A percentile compares a stretch with the other conserved stretches of the same genome.
phyloP scores from a whole-genome alignment of 1,139 yeast genomes.

The Geotrichum phurueaensis region DNA sequence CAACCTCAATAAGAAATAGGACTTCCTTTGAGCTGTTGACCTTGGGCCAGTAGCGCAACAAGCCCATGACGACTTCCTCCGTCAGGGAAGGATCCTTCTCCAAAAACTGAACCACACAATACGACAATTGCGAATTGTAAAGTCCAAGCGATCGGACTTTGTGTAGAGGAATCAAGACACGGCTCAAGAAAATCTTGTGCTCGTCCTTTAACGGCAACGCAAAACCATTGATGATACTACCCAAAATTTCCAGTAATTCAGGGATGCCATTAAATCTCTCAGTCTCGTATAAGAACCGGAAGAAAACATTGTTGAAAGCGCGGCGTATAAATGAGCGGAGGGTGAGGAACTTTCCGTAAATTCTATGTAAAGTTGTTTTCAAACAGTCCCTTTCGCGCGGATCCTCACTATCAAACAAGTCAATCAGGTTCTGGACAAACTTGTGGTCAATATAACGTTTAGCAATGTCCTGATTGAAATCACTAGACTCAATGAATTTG shows the following conservation, averaged over 20 bases:
- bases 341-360: slow-evolving; percentile 90
- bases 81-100: slow-evolving; percentile 90
- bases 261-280: slow-evolving; percentile 95
- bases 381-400: slow-evolving; percentile 93
- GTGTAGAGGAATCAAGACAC: slow-evolving; percentile 90
- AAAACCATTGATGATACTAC: slow-evolving; percentile 94
- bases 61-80: slow-evolving; percentile 91
- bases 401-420: slow-evolving; percentile 92
- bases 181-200: slow-evolving; percentile 81
- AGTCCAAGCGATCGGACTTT: slow-evolving; percentile 81
- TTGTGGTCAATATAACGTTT: slow-evolving; percentile 90
- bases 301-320: slow-evolving; percentile 83
- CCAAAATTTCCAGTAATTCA: slow-evolving; percentile 88
- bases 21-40: slow-evolving; percentile 92
- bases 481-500: slow-evolving; percentile 89
- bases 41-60: slow-evolving; percentile 95
- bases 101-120: slow-evolving; percentile 94
- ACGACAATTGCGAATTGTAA: slow-evolving; percentile 95
- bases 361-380: slow-evolving; percentile 90
- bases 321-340: slow-evolving; percentile 88
- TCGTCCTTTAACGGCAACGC: slow-evolving; percentile 96
- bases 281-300: slow-evolving; percentile 91
- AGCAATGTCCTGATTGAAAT: slow-evolving; percentile 88
- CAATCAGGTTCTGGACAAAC: slow-evolving; percentile 73
- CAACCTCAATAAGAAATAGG: slow-evolving; percentile 91